These are phyloP conservation scores for Fusarium nanum DNA, from an alignment of 2,329 filamentous ascomycete genomes.

Conservation along the genomic window DNA sequence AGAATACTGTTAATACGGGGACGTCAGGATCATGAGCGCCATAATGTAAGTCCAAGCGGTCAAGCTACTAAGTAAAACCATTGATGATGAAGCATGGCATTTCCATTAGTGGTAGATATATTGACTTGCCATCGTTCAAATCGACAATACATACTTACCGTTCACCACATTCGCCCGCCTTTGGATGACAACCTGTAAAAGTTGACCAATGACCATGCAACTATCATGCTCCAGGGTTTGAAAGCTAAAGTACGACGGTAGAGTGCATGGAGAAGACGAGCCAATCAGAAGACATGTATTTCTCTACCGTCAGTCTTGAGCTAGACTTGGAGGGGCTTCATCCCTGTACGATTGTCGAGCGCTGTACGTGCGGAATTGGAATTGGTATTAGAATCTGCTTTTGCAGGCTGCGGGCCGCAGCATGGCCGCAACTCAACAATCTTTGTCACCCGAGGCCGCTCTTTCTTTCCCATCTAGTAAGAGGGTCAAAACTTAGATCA, in stretches of 20 bases:
- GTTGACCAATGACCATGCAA: slow-evolving; percentile 7
- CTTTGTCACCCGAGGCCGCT: background rate
- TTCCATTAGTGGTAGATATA: background rate
- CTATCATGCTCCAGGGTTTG: slow-evolving; percentile 5
- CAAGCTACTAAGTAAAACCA: background rate
- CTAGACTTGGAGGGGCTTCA: slow-evolving; percentile 37
- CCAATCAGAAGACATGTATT: slow-evolving; percentile 43
- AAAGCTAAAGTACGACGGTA: slow-evolving; percentile 7
- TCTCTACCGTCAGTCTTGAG: slow-evolving; percentile 30
- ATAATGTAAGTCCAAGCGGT: background rate
- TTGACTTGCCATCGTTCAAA: background rate
- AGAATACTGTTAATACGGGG: slow-evolving; percentile 8
- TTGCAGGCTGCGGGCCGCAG: slow-evolving; percentile 23
- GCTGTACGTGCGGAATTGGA: slow-evolving; percentile 2
- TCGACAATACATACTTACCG: background rate
- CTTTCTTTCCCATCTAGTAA: background rate
- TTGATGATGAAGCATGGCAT: background rate
- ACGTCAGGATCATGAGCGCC: background rate
- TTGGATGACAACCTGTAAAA: background rate
- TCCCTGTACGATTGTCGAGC: slow-evolving; percentile 3
- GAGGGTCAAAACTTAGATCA: background rate
- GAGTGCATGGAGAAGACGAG: background rate
- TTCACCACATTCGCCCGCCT: background rate
- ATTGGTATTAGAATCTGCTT: background rate
- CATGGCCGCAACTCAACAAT: slow-evolving; percentile 9